Evolutionary conservation across 306 rosid species (phyloP), one percentile per base, ranked within the genome.

Genomic region (Aeschynomene evenia): DNA sequence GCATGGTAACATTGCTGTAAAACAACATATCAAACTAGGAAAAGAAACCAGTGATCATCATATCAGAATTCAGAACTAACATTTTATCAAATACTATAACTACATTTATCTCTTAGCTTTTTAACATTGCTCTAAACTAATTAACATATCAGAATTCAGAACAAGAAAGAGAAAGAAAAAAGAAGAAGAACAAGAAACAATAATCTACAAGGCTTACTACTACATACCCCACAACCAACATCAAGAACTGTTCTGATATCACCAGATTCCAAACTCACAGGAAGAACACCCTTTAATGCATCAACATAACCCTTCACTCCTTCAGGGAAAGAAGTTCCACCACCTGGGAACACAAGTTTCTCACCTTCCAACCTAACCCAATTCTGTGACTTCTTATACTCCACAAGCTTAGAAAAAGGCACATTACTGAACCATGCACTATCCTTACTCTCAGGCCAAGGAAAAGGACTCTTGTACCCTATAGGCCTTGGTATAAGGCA

Each of bases 211-310:
- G 57, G 49, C 76, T 55, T 29, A 82, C n/a, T n/a, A n/a, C n/a
- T n/a, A n/a, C n/a, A n/a, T n/a, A n/a, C 86, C 77, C 86, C 86
- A 65, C 80, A 78, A 42, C 86, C 86, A 82, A 82, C 80, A 59
- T 83, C 87, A 65, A 83, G 85, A 56, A 50, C 87, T 5, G 83
- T 80, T 74, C 85, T 78, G 49, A 83, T 70, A 60, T 26, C 2
- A 1, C 83, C 82, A 22, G 85, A 83, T 16, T 79, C 57, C 65
- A 83, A 37, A 12, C 77, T 34, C 60, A 77, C 4, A 0, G 87
- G 85, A 72, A 84, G 76, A 69, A 75, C 54, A 14, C 1, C 51
- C 2, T 74, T 71, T 2, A 80, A 43, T 57, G 67, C 56, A 50
- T 73, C 52, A 21, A 84, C 79, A 57, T 84, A 84, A 62, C 77